Conservation (phyloP, 2,329 filamentous ascomycete species). For the Magnaporthales sp. region DNA sequence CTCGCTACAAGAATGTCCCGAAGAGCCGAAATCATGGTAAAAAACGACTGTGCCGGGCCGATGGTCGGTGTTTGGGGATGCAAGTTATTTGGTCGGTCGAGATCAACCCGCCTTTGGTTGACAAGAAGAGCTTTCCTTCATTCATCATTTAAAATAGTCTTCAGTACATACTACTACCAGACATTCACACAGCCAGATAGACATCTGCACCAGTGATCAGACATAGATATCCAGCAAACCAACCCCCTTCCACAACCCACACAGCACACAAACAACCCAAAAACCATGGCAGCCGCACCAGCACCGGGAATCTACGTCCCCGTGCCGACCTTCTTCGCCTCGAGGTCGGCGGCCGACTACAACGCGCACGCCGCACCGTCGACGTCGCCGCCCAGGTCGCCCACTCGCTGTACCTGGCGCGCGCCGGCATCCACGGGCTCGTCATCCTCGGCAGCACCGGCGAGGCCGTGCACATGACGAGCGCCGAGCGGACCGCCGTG, state of each 20-base stretch:
- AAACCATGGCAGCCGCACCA: slow-evolving; percentile 2
- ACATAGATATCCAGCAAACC: background rate
- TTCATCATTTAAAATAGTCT: background rate
- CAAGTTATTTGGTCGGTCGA: background rate
- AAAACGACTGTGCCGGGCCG: background rate
- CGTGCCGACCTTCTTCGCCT: slow-evolving; percentile 5
- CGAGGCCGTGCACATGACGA: slow-evolving; percentile 71
- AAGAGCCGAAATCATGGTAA: background rate
- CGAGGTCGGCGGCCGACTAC: background rate
- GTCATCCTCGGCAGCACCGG: slow-evolving; percentile 73
- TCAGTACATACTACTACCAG: background rate
- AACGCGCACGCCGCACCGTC: slow-evolving; percentile 26
- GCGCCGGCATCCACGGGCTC: slow-evolving; percentile 63
- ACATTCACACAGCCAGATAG: background rate
- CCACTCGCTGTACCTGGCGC: slow-evolving; percentile 61
- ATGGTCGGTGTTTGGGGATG: background rate
- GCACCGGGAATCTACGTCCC: slow-evolving; percentile 4
- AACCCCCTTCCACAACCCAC: too few species aligned
- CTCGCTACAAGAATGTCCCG: background rate
- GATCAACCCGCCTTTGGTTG: background rate
- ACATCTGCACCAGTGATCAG: background rate
- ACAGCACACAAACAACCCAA: background rate
- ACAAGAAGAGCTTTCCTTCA: background rate
- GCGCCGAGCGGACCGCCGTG: slow-evolving; percentile 59
- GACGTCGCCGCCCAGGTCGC: slow-evolving; percentile 49